Conservation (phyloP, 2,329 filamentous ascomycete species). For the Stachybotrys chartarum region DNA sequence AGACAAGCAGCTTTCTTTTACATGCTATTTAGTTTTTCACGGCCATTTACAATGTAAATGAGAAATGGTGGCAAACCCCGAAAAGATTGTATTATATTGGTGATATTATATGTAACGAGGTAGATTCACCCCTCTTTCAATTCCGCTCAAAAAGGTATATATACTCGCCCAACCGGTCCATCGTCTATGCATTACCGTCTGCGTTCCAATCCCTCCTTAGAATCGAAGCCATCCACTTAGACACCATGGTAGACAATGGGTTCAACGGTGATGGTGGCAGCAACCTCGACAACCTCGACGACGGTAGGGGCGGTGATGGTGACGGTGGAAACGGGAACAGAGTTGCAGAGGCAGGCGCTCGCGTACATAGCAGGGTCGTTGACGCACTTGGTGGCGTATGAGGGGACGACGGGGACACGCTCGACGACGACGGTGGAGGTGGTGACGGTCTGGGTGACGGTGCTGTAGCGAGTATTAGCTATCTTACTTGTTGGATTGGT, state of each 20-base stretch:
- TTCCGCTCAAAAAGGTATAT: background rate
- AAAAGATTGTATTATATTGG: too few species aligned
- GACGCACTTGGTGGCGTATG: conserved; percentile 1
- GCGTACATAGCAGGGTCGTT: background rate
- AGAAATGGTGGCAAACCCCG: too few species aligned
- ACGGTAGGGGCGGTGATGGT: background rate
- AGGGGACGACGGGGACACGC: background rate
- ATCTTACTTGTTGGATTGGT: background rate
- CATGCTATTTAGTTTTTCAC: too few species aligned
- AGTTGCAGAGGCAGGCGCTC: conserved; percentile 2
- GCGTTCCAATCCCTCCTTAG: background rate
- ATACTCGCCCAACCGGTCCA: background rate
- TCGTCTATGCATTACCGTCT: background rate
- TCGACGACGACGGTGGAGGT: conserved; percentile 1
- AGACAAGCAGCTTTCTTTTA: too few species aligned
- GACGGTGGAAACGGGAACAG: background rate
- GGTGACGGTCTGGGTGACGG: background rate
- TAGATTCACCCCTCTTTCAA: background rate
- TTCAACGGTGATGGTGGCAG: background rate
- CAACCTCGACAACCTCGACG: background rate
- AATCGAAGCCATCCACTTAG: background rate
- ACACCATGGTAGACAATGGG: conserved; percentile 1
- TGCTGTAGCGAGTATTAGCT: background rate
- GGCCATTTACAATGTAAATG: too few species aligned
- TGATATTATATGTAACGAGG: too few species aligned